Evolutionary conservation across 2,329 filamentous ascomycete species (phyloP), one percentile per base, ranked within the genome.

Genomic region (Colletotrichum magnum): DNA sequence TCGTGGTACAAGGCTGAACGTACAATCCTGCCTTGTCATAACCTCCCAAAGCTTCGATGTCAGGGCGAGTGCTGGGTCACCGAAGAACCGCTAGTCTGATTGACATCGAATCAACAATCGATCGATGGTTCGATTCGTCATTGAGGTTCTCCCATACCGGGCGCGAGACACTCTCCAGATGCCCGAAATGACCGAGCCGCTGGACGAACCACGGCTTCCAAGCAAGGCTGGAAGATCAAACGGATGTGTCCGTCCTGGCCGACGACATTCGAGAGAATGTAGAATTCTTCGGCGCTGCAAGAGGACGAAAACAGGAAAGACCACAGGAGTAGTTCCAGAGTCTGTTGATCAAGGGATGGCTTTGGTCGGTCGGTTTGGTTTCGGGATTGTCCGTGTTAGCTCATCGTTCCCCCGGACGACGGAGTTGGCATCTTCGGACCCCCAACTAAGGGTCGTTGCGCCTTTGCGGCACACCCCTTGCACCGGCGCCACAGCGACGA

Each of bases 401-500:
- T 54, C 24, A 41, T 15, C 7, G n/a, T 21, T 54, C 51, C 47
- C 64, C 66, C 68, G 63, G 63, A 68, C 68, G 50, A 68, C 68
- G 68, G 68, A 70, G 68, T 67, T 70, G 57, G 45, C 47, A 47
- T 53, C 54, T 53, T 68, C 68, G 68, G 68, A 70, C 58, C 68
- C 68, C 68, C 68, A 70, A 70, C 64, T 70, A 32, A 53, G 41
- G 47, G 36, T 48, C 68, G 52, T 41, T 54, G 67, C 67, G 67
- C 63, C 39, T 24, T 18, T 53, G 52, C 39, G 32, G 24, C 58
- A 61, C 62, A 39, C 61, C 48, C 66, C 45, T 60, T 41, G 5
- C 18, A 15, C 12, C 39, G 28, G 39, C 50, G 56, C 62, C 62
- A 69, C 50, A 59, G 21, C 41, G 61, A 59, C 36, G 32, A 18